Evolutionary conservation across 2,329 filamentous ascomycete species (phyloP).

Genomic region (Tolypocladium album): DNA sequence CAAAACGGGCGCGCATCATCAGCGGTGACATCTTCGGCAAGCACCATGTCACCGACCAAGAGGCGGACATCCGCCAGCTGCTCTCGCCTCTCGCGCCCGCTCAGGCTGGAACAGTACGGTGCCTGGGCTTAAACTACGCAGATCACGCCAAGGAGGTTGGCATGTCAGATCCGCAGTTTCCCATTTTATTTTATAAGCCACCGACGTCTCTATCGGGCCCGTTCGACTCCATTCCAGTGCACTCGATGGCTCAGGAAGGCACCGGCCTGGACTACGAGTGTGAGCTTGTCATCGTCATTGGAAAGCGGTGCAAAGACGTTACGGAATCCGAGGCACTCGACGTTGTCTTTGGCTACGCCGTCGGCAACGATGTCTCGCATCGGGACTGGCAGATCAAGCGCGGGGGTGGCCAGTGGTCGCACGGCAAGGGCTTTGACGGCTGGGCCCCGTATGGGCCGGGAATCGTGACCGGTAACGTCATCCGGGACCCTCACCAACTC

Average conservation of each 20-base stretch:
- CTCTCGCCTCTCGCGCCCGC: conserved; percentile 52
- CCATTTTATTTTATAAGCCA: conserved; percentile 58
- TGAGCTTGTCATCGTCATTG: conserved; percentile 65
- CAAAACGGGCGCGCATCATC: conserved; percentile 50
- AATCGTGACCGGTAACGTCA: conserved; percentile 48
- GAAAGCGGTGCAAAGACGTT: conserved; percentile 55
- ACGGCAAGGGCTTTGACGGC: conserved; percentile 66
- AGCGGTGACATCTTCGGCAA: conserved; percentile 55
- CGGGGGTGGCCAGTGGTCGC: conserved; percentile 58
- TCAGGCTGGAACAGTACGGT: conserved; percentile 56
- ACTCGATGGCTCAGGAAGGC: conserved; percentile 51
- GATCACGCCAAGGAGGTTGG: conserved; percentile 61
- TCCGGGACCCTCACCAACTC: conserved; percentile 46
- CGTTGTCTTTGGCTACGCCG: conserved; percentile 63
- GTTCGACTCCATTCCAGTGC: conserved; percentile 54
- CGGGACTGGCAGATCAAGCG: conserved; percentile 64
- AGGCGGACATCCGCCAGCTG: conserved; percentile 44
- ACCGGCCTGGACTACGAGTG: conserved; percentile 70
- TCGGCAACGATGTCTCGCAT: conserved; percentile 73
- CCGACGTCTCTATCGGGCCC: conserved; percentile 55
- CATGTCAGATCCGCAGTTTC: conserved; percentile 58
- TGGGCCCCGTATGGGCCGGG: conserved; percentile 67
- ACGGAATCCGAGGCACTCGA: conserved; percentile 54
- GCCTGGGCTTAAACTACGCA: conserved; percentile 61
- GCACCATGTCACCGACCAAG: conserved; percentile 51